phyloP scores from a whole-genome alignment of 441 rosid species.

The Gossypium lobatum region DNA sequence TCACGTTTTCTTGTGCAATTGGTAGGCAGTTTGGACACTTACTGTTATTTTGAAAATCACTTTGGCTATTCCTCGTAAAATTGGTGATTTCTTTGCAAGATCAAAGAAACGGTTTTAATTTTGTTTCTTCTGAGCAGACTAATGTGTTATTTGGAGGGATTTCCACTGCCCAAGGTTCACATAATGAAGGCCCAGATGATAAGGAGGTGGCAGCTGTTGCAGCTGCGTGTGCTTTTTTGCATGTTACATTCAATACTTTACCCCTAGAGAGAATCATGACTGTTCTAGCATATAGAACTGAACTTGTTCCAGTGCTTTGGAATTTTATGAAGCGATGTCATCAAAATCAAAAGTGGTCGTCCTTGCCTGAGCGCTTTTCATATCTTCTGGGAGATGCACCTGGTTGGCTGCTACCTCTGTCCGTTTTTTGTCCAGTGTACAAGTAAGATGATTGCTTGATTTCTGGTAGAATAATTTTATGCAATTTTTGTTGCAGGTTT shows the following conservation, averaged over 20 bases:
- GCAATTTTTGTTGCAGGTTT: no score
- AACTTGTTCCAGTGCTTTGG: slow-evolving; percentile 90
- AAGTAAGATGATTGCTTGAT: slow-evolving; percentile 58
- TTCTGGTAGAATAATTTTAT: slow-evolving; percentile 10
- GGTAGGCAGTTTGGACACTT: no score
- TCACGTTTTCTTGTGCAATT: slow-evolving; percentile 87
- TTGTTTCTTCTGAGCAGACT: slow-evolving; percentile 49
- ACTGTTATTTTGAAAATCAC: no score
- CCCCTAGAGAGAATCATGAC: slow-evolving; percentile 88
- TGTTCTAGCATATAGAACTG: slow-evolving; percentile 88
- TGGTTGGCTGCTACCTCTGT: slow-evolving; percentile 91
- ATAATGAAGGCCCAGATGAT: slow-evolving; percentile 40
- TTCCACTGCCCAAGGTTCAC: slow-evolving; percentile 28
- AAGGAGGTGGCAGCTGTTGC: slow-evolving; percentile 79
- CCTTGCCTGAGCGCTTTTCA: slow-evolving; percentile 51
- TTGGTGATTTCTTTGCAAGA: no score
- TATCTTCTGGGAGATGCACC: slow-evolving; percentile 79
- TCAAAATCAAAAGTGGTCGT: slow-evolving; percentile 78
- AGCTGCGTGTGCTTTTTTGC: slow-evolving; percentile 91
- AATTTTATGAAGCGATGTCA: slow-evolving; percentile 84
- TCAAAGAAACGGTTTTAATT: slow-evolving; percentile 10
- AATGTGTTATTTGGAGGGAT: slow-evolving; percentile 69
- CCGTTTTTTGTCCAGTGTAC: slow-evolving; percentile 96
- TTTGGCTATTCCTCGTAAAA: no score
- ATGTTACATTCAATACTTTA: slow-evolving; percentile 69